Base-by-base conservation (phyloP, 768 basidiomycete genomes). In the Amanita thiersii region DNA sequence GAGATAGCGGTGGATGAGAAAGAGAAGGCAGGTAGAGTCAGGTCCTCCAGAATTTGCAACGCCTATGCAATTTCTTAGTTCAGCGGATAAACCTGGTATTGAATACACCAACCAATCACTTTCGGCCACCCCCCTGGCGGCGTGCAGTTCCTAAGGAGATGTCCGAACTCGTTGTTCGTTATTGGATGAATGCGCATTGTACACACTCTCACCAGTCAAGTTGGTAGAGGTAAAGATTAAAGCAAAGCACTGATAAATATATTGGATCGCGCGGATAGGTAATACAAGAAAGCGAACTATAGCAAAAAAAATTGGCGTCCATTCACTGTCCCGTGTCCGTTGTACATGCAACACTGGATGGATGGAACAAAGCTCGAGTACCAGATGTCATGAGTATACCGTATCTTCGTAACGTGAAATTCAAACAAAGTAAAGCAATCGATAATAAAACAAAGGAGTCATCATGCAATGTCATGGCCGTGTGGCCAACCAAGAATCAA, bases 31-130 rank as follows among this genome's bases (percentile, higher is more conserved):
- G 0, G 81, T 77, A 2, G 88, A 91, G 57, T 91, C 88, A 7
- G 86, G 75, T 1, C 88, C 88, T 5, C 83, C 88, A 8, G 88
- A 90, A 56, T 79, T 80, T 15, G 81, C 86, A 32, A 89, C 72
- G 25, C 73, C 88, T 86, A 41, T 10, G 40, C 38, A 28, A 37
- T 14, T 21, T 15, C 26, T 29, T 8, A 24, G 12, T 28, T 34
- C 3, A 11, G 14, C 37, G 19, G 37, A 39, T 18, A 43, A 29
- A 25, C 32, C 15, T 28, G 18, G 23, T 36, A 15, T 33, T 37
- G 41, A 36, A 40, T 14, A 6, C 14, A 41, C 45, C 47, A 61
- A 73, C 76, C 73, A 38, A 81, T 60, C n/a, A 53, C 63, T 2
- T 50, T 44, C 1, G 61, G 50, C 77, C 78, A 79, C 15, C 74